Percentiles rank a stretch among this genome's conserved stretches.
Conservation (phyloP, 2,329 filamentous ascomycete species). For the Erysiphe pulchra region DNA sequence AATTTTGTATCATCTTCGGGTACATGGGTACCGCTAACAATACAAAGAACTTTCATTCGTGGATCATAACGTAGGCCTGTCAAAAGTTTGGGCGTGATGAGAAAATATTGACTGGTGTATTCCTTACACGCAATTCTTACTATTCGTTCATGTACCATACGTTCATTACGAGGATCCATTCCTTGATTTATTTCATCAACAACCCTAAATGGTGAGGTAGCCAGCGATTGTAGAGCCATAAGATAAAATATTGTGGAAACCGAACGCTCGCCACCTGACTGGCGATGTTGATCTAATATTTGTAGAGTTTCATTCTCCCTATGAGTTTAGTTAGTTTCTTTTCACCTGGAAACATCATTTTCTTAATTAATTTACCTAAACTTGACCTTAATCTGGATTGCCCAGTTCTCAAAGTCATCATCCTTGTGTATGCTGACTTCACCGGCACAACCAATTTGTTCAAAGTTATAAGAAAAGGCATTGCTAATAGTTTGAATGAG, state of each 20-base stretch:
- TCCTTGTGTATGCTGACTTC: constrained; percentile 76
- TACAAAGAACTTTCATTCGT: constrained; percentile 83
- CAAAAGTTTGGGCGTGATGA: constrained; percentile 90
- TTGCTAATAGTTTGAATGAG: constrained; percentile 63
- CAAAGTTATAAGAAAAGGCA: constrained; percentile 81
- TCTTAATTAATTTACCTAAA: constrained; percentile 41
- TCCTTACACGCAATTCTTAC: constrained; percentile 86
- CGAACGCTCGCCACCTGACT: constrained; percentile 86
- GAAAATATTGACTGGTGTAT: constrained; percentile 67
- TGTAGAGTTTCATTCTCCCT: constrained; percentile 63
- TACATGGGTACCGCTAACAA: constrained; percentile 65
- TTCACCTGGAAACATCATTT: no score
- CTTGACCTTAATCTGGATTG: constrained; percentile 79
- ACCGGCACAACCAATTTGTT: constrained; percentile 79
- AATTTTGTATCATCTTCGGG: constrained; percentile 19
- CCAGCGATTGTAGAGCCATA: constrained; percentile 87
- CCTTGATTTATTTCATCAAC: constrained; percentile 99
- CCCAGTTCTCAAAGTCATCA: constrained; percentile 83
- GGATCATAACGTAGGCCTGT: constrained; percentile 63
- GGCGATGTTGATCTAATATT: constrained; percentile 68
- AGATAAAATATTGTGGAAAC: constrained; percentile 98
- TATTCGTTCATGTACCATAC: constrained; percentile 94
- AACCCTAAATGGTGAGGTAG: constrained; percentile 84
- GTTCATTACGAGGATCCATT: constrained; percentile 96
- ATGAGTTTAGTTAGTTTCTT: constrained; percentile 5